Evolutionary conservation across 2,329 filamentous ascomycete species (phyloP), one percentile per base, ranked within the genome.

Genomic region (Claviceps lovelessii): DNA sequence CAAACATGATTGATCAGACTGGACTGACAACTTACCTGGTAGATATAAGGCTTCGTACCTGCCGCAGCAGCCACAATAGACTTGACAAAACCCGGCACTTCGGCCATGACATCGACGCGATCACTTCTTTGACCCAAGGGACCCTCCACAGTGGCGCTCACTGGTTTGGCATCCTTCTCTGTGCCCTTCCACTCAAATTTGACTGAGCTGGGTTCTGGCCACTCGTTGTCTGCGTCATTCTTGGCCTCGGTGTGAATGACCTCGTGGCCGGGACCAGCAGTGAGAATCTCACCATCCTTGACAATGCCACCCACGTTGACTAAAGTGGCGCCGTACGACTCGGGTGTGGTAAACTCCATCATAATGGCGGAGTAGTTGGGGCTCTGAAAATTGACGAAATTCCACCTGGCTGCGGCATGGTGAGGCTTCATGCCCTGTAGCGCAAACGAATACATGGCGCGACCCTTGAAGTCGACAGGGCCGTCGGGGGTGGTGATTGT

Each of bases 401-500:
- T 95, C 93, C 93, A 98, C 59, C 80, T 83, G 35, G 87, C 83
- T 58, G 91, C 90, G 57, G 90, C 87, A 68, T 98, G 94, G 70
- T 98, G 93, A 45, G 93, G 93, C 79, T 98, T 98, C 91, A 97
- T 97, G 68, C 90, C 93, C 73, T 97, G 93, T 52, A 97, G 74
- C 45, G 89, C 90, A 69, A 93, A 86, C 61, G 85, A 77, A 72
- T 90, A 91, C 64, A 94, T 75, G 37, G 84, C 90, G 59, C 77
- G 81, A 55, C 91, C 91, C 64, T 81, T 85, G 68, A 95, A 83
- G 68, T 95, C 85, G 58, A 95, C 76, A 42, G 86, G 81, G 50
- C 89, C 88, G 39, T 88, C 83, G 63, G 86, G 80, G 57, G 90
- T 95, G 59, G 87, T 82, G 68, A 97, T 89, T 61, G 79, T 87